Base-by-base conservation (phyloP, 495 filamentous ascomycete genomes). In the Annulohypoxylon stygium region DNA sequence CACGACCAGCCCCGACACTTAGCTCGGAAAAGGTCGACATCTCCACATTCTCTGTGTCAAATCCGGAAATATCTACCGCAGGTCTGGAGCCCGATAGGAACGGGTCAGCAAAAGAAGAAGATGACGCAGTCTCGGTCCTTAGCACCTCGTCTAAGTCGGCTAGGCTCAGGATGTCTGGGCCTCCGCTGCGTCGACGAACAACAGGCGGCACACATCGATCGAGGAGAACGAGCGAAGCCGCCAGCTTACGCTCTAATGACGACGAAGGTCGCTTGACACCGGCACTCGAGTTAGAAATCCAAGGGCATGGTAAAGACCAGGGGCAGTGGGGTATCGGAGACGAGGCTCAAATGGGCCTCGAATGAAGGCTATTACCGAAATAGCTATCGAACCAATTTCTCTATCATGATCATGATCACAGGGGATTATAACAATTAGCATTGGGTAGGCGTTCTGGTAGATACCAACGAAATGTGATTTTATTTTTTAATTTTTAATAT, bases 281-380 rank as follows among this genome's bases (percentile, higher is more conserved):
- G 8, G 71, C 74, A 9, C 69, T 82, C 5, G 75, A 76, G 47
- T 62, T 81, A 41, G 80, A 84, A 51, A 81, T 81, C 45, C 83
- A 88, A 61, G 83, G 85, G 36, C 86, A 87, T 70, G 67, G 72
- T n/a, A 74, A 67, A 54, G 78, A 79, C 54, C 77, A 74, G 45
- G 77, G 75, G 3, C 76, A 78, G 16, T 88, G 88, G 86, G 84
- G 86, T 2, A 85, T 90, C 62, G 85, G 85, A 3, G 88, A 89
- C 64, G 87, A 87, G 64, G 82, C 83, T 16, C 78, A 82, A 67
- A 87, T 88, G 87, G 82, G 81, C 7, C 77, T 88, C 34, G 85
- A 85, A 47, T 86, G 36, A 77, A 16, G 8, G 20, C 23, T 30
- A 26, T 25, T 4, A 18, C 53, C 8, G 9, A n/a, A 0, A 20